Percentiles rank a stretch among this genome's conserved stretches.
Evolutionary conservation across 2,329 filamentous ascomycete genomes (phyloP).

Genomic region (Annulohypoxylon truncatum): DNA sequence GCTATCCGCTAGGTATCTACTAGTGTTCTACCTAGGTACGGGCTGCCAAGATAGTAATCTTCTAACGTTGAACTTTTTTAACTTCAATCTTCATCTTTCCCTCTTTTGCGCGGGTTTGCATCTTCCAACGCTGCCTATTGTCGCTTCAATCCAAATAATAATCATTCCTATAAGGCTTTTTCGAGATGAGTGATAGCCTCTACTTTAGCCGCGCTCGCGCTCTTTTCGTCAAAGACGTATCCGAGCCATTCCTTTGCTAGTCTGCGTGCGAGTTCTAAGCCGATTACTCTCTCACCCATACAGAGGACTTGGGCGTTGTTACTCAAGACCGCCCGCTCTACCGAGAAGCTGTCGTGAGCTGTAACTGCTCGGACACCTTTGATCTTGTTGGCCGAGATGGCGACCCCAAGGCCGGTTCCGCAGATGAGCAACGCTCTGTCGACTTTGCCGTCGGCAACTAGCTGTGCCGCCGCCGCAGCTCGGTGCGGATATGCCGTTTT

Average conservation of each 20-base stretch:
- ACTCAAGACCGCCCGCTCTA: constrained; percentile 82
- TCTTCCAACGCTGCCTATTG: not conserved
- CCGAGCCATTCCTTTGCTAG: constrained; percentile 84
- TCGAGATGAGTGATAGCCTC: constrained; percentile 57
- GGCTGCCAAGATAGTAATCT: not conserved
- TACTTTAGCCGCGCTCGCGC: constrained; percentile 61
- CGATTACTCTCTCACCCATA: constrained; percentile 86
- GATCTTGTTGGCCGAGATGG: constrained; percentile 90
- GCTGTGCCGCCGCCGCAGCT: constrained; percentile 76
- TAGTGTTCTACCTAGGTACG: not conserved
- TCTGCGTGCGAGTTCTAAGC: constrained; percentile 81
- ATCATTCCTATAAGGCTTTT: constrained; percentile 35
- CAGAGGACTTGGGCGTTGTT: constrained; percentile 91
- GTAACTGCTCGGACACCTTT: constrained; percentile 87
- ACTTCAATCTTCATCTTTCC: not conserved
- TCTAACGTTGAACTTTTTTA: not conserved
- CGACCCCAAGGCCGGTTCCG: constrained; percentile 87
- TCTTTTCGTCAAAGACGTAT: constrained; percentile 80
- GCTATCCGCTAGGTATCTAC: not conserved
- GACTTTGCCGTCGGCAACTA: constrained; percentile 71
- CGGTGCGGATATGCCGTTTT: constrained; percentile 86
- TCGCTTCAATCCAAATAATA: not conserved
- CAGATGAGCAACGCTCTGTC: constrained; percentile 87
- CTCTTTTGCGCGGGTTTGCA: not conserved
- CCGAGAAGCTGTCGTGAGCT: constrained; percentile 86